Percentiles rank a stretch among this genome's conserved stretches.
phyloP scores from a whole-genome alignment of 2,329 filamentous ascomycete genomes.

The Colletotrichum brevisporum region DNA sequence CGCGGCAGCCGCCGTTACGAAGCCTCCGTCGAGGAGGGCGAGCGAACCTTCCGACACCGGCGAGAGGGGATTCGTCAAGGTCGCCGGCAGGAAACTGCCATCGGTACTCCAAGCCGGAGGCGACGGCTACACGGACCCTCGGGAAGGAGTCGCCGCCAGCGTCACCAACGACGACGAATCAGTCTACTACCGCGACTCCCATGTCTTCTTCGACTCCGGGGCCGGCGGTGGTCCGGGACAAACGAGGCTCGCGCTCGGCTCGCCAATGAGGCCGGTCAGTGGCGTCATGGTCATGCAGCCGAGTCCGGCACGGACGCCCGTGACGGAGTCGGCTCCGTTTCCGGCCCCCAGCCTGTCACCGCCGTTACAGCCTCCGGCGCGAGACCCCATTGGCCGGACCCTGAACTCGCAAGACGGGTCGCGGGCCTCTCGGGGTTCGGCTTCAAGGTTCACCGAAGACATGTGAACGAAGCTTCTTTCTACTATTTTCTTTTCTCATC shows the following conservation, averaged over 20 bases:
- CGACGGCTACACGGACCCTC: constrained; percentile 72
- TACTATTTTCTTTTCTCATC: background rate
- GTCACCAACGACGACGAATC: constrained; percentile 56
- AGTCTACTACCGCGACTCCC: constrained; percentile 68
- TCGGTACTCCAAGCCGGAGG: constrained; percentile 74
- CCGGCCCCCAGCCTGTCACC: constrained; percentile 47
- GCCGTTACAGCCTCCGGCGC: constrained; percentile 46
- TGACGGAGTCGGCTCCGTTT: constrained; percentile 69
- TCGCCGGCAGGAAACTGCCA: constrained; percentile 75
- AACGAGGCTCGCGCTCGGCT: constrained; percentile 65
- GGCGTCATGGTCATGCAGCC: constrained; percentile 73
- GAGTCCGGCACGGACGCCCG: constrained; percentile 75
- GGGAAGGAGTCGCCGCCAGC: constrained; percentile 48
- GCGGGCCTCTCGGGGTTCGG: constrained; percentile 50
- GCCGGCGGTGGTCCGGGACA: background rate
- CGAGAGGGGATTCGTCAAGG: constrained; percentile 74
- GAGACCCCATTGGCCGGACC: constrained; percentile 57
- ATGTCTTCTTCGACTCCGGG: constrained; percentile 58
- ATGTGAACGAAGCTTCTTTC: constrained; percentile 43
- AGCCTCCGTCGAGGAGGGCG: constrained; percentile 52
- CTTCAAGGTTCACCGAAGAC: constrained; percentile 58
- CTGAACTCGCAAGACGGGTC: constrained; percentile 51
- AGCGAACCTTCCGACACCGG: constrained; percentile 53
- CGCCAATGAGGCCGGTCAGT: constrained; percentile 72
- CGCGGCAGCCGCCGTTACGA: constrained; percentile 35